Conservation (phyloP, 2,329 filamentous ascomycete genomes). For the Alternaria ventricosa region DNA sequence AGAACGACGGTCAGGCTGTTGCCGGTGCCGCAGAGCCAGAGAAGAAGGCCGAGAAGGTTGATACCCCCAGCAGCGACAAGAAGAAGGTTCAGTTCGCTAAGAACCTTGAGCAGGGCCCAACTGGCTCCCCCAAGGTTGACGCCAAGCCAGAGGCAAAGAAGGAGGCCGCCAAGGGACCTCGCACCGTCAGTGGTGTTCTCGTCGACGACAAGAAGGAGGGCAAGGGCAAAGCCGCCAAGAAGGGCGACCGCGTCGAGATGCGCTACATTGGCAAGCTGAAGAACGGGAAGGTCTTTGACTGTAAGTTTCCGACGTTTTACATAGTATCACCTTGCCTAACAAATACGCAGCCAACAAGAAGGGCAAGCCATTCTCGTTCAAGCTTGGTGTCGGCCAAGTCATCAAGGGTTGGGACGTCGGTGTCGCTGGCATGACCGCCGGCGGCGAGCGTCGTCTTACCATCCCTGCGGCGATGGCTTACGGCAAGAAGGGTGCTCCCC, state of each 20-base stretch:
- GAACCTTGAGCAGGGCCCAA: conserved; percentile 96
- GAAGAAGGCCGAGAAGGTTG: conserved; percentile 58
- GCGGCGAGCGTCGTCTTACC: conserved; percentile 89
- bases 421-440: conserved; percentile 87
- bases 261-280: conserved; percentile 96
- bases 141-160: conserved; percentile 56
- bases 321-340: conserved; percentile 23
- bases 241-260: conserved; percentile 88
- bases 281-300: conserved; percentile 94
- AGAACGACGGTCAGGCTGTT: conserved; percentile 92
- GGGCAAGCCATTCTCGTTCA: conserved; percentile 96
- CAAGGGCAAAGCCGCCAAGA: conserved; percentile 83
- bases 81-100: conserved; percentile 99
- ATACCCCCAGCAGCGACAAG: conserved; percentile 58
- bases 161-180: conserved; percentile 65
- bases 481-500: conserved; percentile 75
- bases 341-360: conserved; percentile 89
- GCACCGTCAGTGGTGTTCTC: conserved; percentile 85
- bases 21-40: conserved; percentile 60
- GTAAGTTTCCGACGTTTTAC: conserved; percentile 59
- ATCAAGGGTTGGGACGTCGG: conserved; percentile 99
- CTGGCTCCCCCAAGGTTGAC: conserved; percentile 59
- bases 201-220: conserved; percentile 96
- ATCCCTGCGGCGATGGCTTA: conserved; percentile 90
- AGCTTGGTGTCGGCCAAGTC: conserved; percentile 90